Base-by-base conservation (phyloP, 208 protist genomes). In the Borovskyia barvae region DNA sequence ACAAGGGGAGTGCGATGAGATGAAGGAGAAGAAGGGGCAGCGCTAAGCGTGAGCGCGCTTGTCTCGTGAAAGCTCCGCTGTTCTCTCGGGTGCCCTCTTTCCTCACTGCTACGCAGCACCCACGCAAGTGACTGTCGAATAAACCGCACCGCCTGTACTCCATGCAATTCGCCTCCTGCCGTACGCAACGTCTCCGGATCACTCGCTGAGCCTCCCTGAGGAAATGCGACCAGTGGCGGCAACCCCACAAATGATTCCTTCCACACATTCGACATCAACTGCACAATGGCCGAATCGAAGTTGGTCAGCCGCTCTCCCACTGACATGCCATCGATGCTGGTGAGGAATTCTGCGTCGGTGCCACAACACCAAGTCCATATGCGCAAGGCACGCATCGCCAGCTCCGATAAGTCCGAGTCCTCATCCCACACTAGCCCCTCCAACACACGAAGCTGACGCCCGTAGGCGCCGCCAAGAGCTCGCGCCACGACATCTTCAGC, bases 401-500 rank as follows among this genome's bases (percentile, higher is more conserved):
- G 15, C n/a, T 35, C 62, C 1, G 70, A 17, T 7, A 40, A 24
- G 1, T 26, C 37, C 15, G 63, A 43, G 19, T 69, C 70, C 1
- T 25, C 39, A 26, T 30, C 12, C 19, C 35, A 28, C 22, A 30
- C n/a, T 0, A 76, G 50, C 17, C 17, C 28, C 63, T 62, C 51
- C 28, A 76, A 29, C 26, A 28, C 29, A 19, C 43, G 11, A 6
- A 79, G 55, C 51, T 71, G 59, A 9, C 40, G 40, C 19, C 56
- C 2, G 48, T 74, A 79, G 3, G 55, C 54, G 9, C 26, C 29
- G 5, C 49, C 55, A 2, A 71, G 48, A 0, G 8, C 4, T 1
- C 35, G 30, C 5, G 64, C 55, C 12, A 63, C 55, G 2, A 71
- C 37, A 20, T 54, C 54, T 40, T 71, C 64, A 1, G 63, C 63